Evolutionary conservation across 148 eudicot genomes (phyloP).

Genomic region (Chenopodium suecicum): DNA sequence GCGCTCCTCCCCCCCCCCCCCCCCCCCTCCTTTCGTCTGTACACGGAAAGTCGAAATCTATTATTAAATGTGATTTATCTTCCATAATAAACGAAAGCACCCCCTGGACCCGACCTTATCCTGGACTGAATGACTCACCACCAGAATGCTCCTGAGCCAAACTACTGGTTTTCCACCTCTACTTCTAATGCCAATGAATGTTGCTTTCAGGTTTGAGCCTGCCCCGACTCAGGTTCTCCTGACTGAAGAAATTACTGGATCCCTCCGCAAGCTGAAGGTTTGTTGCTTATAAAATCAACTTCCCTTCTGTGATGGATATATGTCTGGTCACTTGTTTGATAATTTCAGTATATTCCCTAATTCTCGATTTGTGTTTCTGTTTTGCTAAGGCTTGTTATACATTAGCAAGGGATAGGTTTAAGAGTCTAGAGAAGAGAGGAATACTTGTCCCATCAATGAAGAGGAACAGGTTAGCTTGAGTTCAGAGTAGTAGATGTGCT

Average conservation of each 20-base stretch:
- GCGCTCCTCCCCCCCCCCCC: not conserved
- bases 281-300: slow-evolving; percentile 8
- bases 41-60: no score
- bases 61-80: no score
- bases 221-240: slow-evolving; percentile 86
- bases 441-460: slow-evolving; percentile 71
- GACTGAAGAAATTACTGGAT: slow-evolving; percentile 93
- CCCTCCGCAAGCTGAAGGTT: slow-evolving; percentile 90
- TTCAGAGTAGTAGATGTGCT: not conserved
- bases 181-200: not conserved
- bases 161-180: not conserved
- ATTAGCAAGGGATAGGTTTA: slow-evolving; percentile 81
- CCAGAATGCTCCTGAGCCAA: not conserved
- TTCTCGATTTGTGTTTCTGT: not conserved
- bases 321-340: not conserved
- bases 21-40: no score
- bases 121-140: not conserved
- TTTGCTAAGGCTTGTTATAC: slow-evolving; percentile 78
- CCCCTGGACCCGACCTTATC: not conserved
- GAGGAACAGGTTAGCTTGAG: slow-evolving; percentile 56
- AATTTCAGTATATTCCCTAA: not conserved
- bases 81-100: not conserved
- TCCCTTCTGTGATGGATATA: not conserved
- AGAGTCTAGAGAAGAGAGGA: slow-evolving; percentile 96
- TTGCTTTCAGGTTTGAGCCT: slow-evolving; percentile 65